Evolutionary conservation across 805 yeast species (phyloP).

Genomic region (Lipomyces orientalis): DNA sequence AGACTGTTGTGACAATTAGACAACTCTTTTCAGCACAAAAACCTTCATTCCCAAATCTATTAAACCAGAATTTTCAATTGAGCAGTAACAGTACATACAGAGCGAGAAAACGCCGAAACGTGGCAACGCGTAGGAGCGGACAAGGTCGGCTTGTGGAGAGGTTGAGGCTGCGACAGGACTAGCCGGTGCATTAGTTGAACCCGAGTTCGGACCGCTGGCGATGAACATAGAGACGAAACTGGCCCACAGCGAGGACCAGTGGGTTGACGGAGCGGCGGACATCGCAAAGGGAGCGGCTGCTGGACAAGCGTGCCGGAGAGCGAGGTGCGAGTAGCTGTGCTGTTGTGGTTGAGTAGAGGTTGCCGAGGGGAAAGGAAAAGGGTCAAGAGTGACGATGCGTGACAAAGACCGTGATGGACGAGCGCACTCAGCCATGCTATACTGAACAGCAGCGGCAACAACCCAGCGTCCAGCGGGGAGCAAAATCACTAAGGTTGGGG

Average conservation of each 20-base stretch:
- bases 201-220: not conserved
- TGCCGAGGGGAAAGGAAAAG: constrained; percentile 4
- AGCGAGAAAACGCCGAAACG: constrained; percentile 6
- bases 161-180: not conserved
- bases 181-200: too few relatives aligned
- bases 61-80: not conserved
- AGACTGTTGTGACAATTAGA: not conserved
- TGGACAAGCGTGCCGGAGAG: not conserved
- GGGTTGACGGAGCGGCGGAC: not conserved
- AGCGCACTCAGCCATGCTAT: not conserved
- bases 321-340: not conserved
- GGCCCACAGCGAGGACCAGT: constrained; percentile 10
- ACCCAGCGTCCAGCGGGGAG: not conserved
- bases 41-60: not conserved
- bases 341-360: constrained; percentile 2
- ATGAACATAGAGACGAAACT: not conserved
- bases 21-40: not conserved
- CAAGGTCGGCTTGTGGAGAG: not conserved
- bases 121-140: not conserved
- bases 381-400: constrained; percentile 13
- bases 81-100: not conserved
- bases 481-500: too few relatives aligned
- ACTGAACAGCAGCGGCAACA: not conserved
- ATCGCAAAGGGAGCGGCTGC: constrained; percentile 1
- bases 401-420: constrained; percentile 10